Percentiles rank a stretch among this genome's conserved stretches.
These are phyloP conservation scores for Debaryomycetaceae sp. DNA, from an alignment of 1,139 yeast genomes.

Conservation along the genomic window DNA sequence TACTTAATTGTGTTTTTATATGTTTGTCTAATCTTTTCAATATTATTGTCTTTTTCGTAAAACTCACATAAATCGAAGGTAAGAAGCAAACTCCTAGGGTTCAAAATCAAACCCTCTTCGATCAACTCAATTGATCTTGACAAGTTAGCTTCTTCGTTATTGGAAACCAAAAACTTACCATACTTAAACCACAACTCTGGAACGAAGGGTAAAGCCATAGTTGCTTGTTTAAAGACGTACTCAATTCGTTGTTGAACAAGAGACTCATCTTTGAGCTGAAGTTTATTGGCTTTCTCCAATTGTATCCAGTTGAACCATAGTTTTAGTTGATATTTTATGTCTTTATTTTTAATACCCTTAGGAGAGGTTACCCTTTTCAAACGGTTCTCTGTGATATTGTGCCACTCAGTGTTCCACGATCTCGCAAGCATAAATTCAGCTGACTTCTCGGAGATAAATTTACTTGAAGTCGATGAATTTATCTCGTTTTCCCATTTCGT, in stretches of 20 bases:
- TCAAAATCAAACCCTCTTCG: conserved; percentile 55
- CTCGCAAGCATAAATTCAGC: conserved; percentile 90
- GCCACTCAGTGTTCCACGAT: conserved; percentile 72
- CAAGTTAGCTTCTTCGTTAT: conserved; percentile 34
- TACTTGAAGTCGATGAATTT: conserved; percentile 76
- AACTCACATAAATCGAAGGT: conserved; percentile 67
- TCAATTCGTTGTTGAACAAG: conserved; percentile 58
- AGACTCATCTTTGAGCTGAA: conserved; percentile 52
- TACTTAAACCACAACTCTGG: conserved; percentile 87
- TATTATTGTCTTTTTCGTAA: conserved; percentile 57
- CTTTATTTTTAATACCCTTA: conserved; percentile 20
- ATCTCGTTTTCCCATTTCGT: conserved; percentile 79
- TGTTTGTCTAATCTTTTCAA: conserved; percentile 49
- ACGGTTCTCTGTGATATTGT: conserved; percentile 47
- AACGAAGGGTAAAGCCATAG: conserved; percentile 63
- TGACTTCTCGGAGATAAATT: conserved; percentile 78
- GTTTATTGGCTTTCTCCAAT: conserved; percentile 73
- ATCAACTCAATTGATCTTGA: conserved; percentile 41
- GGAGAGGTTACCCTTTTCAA: conserved; percentile 40
- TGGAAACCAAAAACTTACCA: conserved; percentile 27
- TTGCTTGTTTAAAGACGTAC: conserved; percentile 71
- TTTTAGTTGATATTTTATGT: conserved; percentile 38
- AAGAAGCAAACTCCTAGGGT: conserved; percentile 70
- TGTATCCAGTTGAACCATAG: conserved; percentile 75
- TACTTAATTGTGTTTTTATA: conserved; percentile 49